Base-by-base conservation (phyloP, 1,139 yeast species). In the Saccharomycopsis hybrid region DNA sequence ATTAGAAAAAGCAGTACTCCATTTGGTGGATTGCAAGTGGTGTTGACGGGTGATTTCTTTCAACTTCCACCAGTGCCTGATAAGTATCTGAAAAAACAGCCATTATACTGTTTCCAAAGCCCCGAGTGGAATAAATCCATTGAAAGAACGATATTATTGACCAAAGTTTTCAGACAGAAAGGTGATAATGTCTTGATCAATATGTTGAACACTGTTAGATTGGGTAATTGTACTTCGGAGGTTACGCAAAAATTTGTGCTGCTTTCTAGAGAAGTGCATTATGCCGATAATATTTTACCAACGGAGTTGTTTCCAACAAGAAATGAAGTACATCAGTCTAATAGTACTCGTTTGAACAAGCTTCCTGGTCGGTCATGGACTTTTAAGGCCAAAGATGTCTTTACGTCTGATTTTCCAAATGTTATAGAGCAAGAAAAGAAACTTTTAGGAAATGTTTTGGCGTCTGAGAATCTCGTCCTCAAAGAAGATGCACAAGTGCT, bases 401-500 rank as follows among this genome's bases (percentile, higher is more conserved):
- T 9, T 48, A 54, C 44, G n/a, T 48, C 33, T 51, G 51, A 29
- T 57, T 28, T 47, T 30, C 46, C 47, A 4, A 24, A 18, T 18
- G 37, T 42, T 7, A 33, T 60, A 4, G 55, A 56, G 4, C 55
- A 54, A 29, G 58, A 58, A 27, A 51, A 55, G 39, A 58, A 60
- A 35, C 41, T 75, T 40, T 65, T 87, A 49, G 77, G 77, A 25
- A 77, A 79, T 54, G 78, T 87, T 45, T 74, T 90, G 70, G 94
- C 94, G 4, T 85, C 84, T 4, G 70, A 72, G 44, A 63, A 64
- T n/a, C 65, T 92, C 13, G 71, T 70, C 1, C 69, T 92, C 59
- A 90, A 89, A 60, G 78, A 76, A 50, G 87, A 86, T 49, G 95
- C 97, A 0, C 98, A 92, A 65, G 98, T 92, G 0, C 90, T 92